phyloP scores from a whole-genome alignment of 306 rosid genomes.

The Mimosa bimucronata region DNA sequence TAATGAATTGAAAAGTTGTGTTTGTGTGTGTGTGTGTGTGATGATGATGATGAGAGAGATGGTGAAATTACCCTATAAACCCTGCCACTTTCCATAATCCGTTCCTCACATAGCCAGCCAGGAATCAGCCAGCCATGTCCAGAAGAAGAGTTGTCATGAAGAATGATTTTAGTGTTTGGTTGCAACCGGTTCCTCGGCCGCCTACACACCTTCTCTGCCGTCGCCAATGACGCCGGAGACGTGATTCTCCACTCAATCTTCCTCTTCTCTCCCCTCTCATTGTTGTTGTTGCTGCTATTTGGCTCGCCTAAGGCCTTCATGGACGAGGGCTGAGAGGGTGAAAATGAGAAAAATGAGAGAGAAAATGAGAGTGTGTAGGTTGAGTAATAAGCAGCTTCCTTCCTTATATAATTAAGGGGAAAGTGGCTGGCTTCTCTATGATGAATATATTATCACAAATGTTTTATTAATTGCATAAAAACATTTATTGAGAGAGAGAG shows the following conservation, averaged over 20 bases:
- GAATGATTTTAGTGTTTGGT: not conserved
- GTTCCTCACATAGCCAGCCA: slow-evolving; percentile 30
- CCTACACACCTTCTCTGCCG: not conserved
- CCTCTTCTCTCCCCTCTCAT: not conserved
- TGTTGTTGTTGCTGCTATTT: not conserved
- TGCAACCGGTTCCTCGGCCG: not conserved
- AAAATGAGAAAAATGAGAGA: not conserved
- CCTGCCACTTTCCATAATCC: slow-evolving; percentile 25
- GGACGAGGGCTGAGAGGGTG: not conserved
- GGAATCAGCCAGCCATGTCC: slow-evolving; percentile 29
- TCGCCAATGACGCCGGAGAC: not conserved
- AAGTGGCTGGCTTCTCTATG: not conserved
- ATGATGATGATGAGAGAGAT: not conserved
- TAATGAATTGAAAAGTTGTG: not conserved
- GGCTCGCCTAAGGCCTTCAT: not conserved
- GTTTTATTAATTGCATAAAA: not conserved
- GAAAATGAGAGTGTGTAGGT: not conserved
- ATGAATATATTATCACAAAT: not conserved
- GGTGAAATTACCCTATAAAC: slow-evolving; percentile 26
- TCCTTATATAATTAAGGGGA: not conserved
- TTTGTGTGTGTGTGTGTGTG: no score
- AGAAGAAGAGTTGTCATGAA: not conserved
- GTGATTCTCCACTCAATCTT: not conserved
- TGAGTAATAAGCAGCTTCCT: not conserved
- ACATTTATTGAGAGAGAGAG: not conserved